These are phyloP conservation scores for Fusarium falciforme DNA, from an alignment of 2,329 filamentous ascomycete species.

Conservation along the genomic window DNA sequence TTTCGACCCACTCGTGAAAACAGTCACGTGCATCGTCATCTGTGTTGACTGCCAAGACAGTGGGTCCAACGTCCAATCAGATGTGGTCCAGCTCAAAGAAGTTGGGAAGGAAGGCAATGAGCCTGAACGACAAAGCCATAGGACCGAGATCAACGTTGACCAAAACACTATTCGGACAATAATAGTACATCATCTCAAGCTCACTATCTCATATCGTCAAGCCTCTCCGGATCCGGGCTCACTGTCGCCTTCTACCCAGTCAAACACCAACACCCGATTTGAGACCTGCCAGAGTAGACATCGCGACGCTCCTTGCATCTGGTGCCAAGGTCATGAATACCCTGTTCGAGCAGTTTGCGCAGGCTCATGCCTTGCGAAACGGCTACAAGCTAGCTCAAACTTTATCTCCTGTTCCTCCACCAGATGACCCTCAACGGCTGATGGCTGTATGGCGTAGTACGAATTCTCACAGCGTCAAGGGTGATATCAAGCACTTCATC, in stretches of 20 bases:
- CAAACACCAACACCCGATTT: slow-evolving; percentile 1
- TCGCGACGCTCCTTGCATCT: slow-evolving; percentile 9
- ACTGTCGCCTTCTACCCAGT: not conserved
- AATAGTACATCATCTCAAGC: slow-evolving; percentile 2
- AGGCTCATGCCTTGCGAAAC: slow-evolving; percentile 72
- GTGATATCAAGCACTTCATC: slow-evolving; percentile 80
- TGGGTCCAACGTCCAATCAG: slow-evolving; percentile 41
- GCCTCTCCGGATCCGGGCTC: not conserved
- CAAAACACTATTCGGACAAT: slow-evolving; percentile 6
- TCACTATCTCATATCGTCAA: not conserved
- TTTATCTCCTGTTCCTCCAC: slow-evolving; percentile 76
- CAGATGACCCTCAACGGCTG: slow-evolving; percentile 72
- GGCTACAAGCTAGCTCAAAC: slow-evolving; percentile 81
- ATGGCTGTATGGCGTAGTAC: slow-evolving; percentile 78
- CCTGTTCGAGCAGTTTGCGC: slow-evolving; percentile 78
- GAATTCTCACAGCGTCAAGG: slow-evolving; percentile 72
- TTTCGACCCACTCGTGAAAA: slow-evolving; percentile 10
- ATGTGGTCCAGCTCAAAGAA: slow-evolving; percentile 16
- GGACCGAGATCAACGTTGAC: slow-evolving; percentile 15
- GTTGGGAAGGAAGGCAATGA: slow-evolving; percentile 24
- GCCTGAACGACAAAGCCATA: slow-evolving; percentile 29
- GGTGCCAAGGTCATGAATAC: slow-evolving; percentile 69
- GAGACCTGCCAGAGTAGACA: not conserved
- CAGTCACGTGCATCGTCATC: slow-evolving; percentile 40
- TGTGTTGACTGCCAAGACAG: not conserved